These are phyloP conservation scores for Penicillium oxalicum DNA, from an alignment of 2,329 filamentous ascomycete species.

Conservation along the genomic window DNA sequence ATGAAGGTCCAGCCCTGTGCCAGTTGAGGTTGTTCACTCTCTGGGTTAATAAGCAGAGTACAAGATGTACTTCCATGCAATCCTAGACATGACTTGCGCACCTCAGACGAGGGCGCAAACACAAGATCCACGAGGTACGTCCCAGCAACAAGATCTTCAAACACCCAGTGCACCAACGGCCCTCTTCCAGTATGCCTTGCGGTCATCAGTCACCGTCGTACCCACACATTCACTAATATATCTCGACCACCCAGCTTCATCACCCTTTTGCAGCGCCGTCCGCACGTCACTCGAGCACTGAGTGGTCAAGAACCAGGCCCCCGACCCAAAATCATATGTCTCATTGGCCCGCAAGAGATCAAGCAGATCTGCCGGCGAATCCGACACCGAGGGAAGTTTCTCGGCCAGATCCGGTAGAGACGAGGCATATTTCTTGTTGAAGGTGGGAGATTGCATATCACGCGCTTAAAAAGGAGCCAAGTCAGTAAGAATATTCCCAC, in stretches of 20 bases:
- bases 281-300: slow-evolving; percentile 47
- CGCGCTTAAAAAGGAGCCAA: slow-evolving; percentile 35
- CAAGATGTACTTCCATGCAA: no score
- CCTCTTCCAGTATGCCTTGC: slow-evolving; percentile 46
- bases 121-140: no score
- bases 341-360: slow-evolving; percentile 46
- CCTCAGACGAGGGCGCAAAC: no score
- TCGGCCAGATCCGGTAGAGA: slow-evolving; percentile 42
- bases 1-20: no score
- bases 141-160: no score
- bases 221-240: slow-evolving; percentile 53
- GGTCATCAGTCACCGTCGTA: slow-evolving; percentile 42
- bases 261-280: slow-evolving; percentile 42
- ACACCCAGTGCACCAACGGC: slow-evolving; percentile 41
- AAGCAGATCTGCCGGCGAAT: slow-evolving; percentile 42
- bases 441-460: slow-evolving; percentile 57
- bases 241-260: slow-evolving; percentile 45
- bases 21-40: no score
- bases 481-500: no score
- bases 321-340: slow-evolving; percentile 52
- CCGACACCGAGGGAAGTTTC: slow-evolving; percentile 27
- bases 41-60: no score
- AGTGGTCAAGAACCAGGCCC: slow-evolving; percentile 55
- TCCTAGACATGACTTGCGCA: no score
- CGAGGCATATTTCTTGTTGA: slow-evolving; percentile 51